Base-by-base conservation (phyloP, 768 basidiomycete species). In the Pilatotrama ljubarskyi region DNA sequence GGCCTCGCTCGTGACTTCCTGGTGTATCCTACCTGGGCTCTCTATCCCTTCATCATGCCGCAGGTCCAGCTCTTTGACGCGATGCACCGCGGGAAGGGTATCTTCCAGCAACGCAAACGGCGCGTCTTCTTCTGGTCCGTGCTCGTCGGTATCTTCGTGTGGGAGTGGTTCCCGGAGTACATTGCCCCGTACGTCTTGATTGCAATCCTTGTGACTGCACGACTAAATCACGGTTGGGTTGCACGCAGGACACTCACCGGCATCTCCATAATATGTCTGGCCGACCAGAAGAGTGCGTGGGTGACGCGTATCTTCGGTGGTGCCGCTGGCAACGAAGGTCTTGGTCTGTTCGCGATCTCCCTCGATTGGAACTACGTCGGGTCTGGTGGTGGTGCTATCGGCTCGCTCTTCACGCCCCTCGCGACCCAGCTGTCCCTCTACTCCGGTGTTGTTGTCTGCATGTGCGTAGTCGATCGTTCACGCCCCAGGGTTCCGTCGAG, bases 271-370 rank as follows among this genome's bases (percentile, higher is more conserved):
- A 80, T 84, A 71, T 84, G 84, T 64, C 74, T 84, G 24, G 82
- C 78, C 1, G 75, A 78, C 47, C 78, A 77, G 42, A 70, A 84
- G 17, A 82, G 75, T 51, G 64, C 81, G 0, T 76, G 77, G 70
- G 75, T 86, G 58, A 80, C 83, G 0, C 76, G 80, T 25, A 73
- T 86, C 29, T 86, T 87, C 64, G 85, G 85, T 51, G 85, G 85
- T 40, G 82, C 79, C 38, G 80, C 82, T 32, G 84, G 84, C 37
- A 85, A 86, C 58, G 84, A 85, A 64, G 84, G 84, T 0, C 75
- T 86, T 9, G 85, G 85, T 10, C 68, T 81, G 46, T 79, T 86
- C 47, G 77, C 84, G 0, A 61, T 86, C 11, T 83, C 76, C 57
- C 70, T 86, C 8, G 85, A 87, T 59, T 86, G 85, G 84, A 81